Evolutionary conservation across 257 asterid species (phyloP), one percentile per base, ranked within the genome.

Genomic region (Solanum appendiculatum): DNA sequence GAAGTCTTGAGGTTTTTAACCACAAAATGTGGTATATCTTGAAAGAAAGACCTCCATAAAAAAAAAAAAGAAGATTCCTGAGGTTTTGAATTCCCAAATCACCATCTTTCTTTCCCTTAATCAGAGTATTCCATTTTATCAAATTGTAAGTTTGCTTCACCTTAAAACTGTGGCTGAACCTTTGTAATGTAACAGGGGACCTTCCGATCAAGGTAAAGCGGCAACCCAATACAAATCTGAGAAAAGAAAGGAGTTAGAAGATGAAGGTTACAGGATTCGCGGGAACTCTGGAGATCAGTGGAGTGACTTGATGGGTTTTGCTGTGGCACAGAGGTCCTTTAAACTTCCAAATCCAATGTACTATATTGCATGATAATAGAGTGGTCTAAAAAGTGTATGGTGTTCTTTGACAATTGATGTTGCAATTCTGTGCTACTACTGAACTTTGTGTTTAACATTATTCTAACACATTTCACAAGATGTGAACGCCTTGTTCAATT

Each of bases 221-320:
- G 98, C 98, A 25, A 77, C 93, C 13, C 54, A 92, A 9, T 96
- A 91, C 93, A 96, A 96, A 91, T 96, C 83, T 95, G 6, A 91
- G 96, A 94, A 89, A 92, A 92, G 98, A 85, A 93, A 89, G 91
- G 97, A 94, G 91, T 89, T 95, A 10, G 93, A 90, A 91, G 94
- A 94, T 40, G 97, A 93, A 92, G 98, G 98, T 78, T 96, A 91
- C 92, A 84, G 85, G 23, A 92, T 96, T 82, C 95, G 86, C 6
- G 98, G 99, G 56, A 94, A 86, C 85, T 96, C 97, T 21, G 98
- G 99, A 42, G 98, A 95, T 90, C 98, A 96, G 82, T 96, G 99
- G 99, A 96, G 98, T 85, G 98, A 95, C 89, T 91, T 96, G 90
- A 85, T 20, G 2, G 99, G 99, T 70, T 95, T 86, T 42, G 91